Evolutionary conservation across 495 filamentous ascomycete species (phyloP).

Genomic region (Penicillium antarcticum): DNA sequence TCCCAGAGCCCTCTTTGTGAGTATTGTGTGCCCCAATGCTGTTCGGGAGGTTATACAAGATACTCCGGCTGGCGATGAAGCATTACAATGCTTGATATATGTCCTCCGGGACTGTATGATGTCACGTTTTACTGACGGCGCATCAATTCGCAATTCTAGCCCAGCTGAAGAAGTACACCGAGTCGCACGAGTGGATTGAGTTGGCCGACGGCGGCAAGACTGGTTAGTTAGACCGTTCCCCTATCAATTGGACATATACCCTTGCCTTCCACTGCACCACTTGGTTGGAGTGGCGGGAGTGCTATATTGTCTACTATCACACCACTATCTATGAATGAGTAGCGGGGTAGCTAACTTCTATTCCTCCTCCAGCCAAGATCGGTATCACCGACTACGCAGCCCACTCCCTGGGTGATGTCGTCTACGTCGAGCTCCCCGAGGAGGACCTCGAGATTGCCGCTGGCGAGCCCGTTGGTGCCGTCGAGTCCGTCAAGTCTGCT

Average conservation of each 20-base stretch:
- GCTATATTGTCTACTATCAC: neutral
- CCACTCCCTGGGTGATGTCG: slow-evolving; percentile 87
- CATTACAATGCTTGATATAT: neutral
- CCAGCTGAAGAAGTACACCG: slow-evolving; percentile 82
- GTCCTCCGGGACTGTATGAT: slow-evolving; percentile 4
- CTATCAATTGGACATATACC: neutral
- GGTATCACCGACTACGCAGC: slow-evolving; percentile 92
- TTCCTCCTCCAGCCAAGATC: slow-evolving; percentile 56
- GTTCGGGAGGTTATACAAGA: neutral
- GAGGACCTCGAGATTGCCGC: slow-evolving; percentile 57
- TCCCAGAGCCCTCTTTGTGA: slow-evolving; percentile 46
- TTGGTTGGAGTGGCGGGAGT: neutral
- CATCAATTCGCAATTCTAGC: slow-evolving; percentile 26
- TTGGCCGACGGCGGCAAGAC: slow-evolving; percentile 66
- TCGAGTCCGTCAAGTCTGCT: slow-evolving; percentile 97
- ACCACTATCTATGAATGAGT: neutral
- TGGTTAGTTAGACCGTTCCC: slow-evolving; percentile 22
- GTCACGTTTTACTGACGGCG: slow-evolving; percentile 21
- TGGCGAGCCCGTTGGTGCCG: slow-evolving; percentile 84
- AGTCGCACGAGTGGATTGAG: slow-evolving; percentile 98
- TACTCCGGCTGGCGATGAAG: neutral
- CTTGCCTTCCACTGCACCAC: neutral
- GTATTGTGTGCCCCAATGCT: slow-evolving; percentile 16
- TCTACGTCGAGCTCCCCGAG: slow-evolving; percentile 89
- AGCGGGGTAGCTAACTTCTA: slow-evolving; percentile 1